These are phyloP conservation scores for Sporothrix luriei DNA, from an alignment of 2,329 filamentous ascomycete genomes.

Conservation along the genomic window DNA sequence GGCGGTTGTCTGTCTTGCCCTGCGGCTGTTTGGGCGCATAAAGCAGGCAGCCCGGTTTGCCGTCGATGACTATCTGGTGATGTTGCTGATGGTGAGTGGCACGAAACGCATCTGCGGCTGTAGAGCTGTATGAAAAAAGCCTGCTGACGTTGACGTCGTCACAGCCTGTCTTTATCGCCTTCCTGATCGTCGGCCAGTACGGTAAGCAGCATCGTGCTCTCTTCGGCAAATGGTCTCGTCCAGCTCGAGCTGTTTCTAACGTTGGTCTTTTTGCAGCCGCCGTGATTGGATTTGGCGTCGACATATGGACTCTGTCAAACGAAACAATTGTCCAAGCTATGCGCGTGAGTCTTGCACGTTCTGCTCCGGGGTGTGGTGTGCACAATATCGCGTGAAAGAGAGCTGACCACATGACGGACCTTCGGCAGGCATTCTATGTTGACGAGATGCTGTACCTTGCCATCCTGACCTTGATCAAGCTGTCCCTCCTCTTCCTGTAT, in stretches of 20 bases:
- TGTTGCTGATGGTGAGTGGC: slow-evolving; percentile 43
- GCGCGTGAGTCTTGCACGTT: neutral
- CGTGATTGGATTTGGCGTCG: slow-evolving; percentile 43
- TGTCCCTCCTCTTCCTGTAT: slow-evolving; percentile 43
- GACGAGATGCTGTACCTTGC: slow-evolving; percentile 44
- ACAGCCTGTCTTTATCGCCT: slow-evolving; percentile 41
- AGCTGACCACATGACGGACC: no score
- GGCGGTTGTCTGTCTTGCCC: slow-evolving; percentile 43
- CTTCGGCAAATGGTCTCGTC: neutral
- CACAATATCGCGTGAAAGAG: neutral
- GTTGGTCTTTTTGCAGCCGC: slow-evolving; percentile 35
- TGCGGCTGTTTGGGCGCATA: slow-evolving; percentile 47
- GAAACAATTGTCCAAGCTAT: slow-evolving; percentile 41
- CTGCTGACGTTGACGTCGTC: neutral
- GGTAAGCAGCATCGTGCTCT: slow-evolving; percentile 37
- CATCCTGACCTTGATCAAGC: slow-evolving; percentile 41
- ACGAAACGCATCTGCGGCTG: neutral
- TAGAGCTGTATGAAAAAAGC: neutral
- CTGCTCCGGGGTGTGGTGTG: neutral
- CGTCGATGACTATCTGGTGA: slow-evolving; percentile 48
- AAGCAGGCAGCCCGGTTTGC: slow-evolving; percentile 41
- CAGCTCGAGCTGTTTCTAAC: neutral
- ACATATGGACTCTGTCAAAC: slow-evolving; percentile 45
- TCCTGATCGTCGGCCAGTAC: slow-evolving; percentile 43
- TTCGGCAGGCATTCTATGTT: slow-evolving; percentile 42